Base-by-base conservation (phyloP, 2,329 filamentous ascomycete species). In the Claviceps sorghi region DNA sequence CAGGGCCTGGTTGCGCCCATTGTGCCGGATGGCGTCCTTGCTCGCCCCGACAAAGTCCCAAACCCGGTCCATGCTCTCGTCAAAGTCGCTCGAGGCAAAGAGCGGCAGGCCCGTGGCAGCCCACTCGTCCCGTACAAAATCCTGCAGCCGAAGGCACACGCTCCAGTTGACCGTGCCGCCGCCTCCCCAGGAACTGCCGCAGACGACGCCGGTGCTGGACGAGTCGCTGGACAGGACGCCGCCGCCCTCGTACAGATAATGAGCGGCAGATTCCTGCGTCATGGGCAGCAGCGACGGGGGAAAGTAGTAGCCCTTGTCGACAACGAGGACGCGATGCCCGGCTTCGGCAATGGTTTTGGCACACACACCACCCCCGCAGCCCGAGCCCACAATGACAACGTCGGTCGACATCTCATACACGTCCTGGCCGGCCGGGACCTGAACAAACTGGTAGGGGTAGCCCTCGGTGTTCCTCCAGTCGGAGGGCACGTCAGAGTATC, bases 151-250 rank as follows among this genome's bases (percentile, higher is more conserved):
- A 50, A 82, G 69, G 49, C 71, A 71, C 9, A 79, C 78, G 60
- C 76, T 85, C 89, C 89, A 96, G 67, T 96, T 96, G 59, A 95
- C 69, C 0, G 87, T 88, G 6, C 89, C 89, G 52, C 90, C 90
- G 43, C 90, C 90, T 32, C 90, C 90, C 80, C 85, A 95, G 34
- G 79, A 79, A 52, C 80, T 78, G 1, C 86, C 90, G 0, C 84
- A 79, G 2, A 86, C 64, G 13, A 91, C 66, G 17, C 70, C 76
- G 34, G 83, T 71, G 6, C 77, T 75, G 11, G 71, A 70, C 60
- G 85, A 77, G 55, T 84, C 72, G 55, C 73, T 72, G 58, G 74
- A 60, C 5, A 76, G 59, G 19, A 79, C 65, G 8, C 84, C 85
- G 22, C 77, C 77, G 55, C 79, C 80, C 59, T 89, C 85, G 60